Percentiles rank a stretch among this genome's conserved stretches.
Conservation (phyloP, 202 grass and related monocot genomes). For the Panicum virgatum region DNA sequence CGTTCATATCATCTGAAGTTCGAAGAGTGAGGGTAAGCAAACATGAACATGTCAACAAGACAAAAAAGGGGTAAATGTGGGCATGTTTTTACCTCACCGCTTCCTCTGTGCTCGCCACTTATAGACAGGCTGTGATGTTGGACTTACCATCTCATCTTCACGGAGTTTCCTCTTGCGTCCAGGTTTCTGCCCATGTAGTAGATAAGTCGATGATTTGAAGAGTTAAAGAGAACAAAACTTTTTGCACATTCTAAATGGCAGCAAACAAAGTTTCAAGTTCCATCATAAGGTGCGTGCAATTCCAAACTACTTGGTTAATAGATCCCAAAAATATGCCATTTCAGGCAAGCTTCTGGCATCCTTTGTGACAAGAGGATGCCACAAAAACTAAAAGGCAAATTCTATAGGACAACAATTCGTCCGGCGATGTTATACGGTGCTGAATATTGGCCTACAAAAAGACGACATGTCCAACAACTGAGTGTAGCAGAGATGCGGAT, state of each 20-base stretch:
- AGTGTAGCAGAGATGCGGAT: no score
- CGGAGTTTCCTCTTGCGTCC: slow-evolving; percentile 77
- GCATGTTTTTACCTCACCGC: slow-evolving; percentile 33
- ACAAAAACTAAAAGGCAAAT: no score
- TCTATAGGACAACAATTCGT: no score
- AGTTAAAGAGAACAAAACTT: not conserved
- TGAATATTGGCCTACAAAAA: no score
- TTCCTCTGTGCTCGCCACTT: slow-evolving; percentile 90
- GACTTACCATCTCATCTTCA: slow-evolving; percentile 58
- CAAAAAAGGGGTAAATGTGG: not conserved
- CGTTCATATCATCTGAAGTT: slow-evolving; percentile 28
- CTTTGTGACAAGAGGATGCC: no score
- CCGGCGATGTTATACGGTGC: no score
- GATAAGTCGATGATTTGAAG: slow-evolving; percentile 20
- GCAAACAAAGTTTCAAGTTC: not conserved
- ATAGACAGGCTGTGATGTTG: slow-evolving; percentile 64
- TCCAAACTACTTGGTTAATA: not conserved
- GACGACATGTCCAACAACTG: no score
- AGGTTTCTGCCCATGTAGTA: slow-evolving; percentile 67
- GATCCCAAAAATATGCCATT: slow-evolving; percentile 31
- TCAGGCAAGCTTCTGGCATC: not conserved
- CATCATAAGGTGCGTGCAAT: not conserved
- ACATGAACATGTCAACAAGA: not conserved
- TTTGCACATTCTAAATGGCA: not conserved
- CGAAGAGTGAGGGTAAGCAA: not conserved